Evolutionary conservation across 1,284 basidiomycete species (phyloP).

Genomic region (Sporisorium exsertum): DNA sequence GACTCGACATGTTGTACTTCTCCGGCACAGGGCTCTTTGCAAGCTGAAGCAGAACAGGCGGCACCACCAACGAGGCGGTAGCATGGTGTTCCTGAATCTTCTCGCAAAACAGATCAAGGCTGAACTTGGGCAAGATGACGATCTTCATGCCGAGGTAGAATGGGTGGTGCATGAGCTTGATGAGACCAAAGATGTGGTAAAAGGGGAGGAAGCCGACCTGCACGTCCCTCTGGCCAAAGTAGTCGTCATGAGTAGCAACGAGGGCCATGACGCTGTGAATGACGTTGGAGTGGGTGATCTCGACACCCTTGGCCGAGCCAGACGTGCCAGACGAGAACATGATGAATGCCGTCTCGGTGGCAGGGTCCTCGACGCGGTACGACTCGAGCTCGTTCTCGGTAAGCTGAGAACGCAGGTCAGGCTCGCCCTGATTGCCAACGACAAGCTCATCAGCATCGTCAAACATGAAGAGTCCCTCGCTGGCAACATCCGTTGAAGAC

Average conservation of each 20-base stretch:
- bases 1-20: conserved; percentile 77
- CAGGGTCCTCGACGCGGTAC: conserved; percentile 43
- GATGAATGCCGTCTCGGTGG: conserved; percentile 55
- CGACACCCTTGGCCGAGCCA: conserved; percentile 66
- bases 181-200: conserved; percentile 71
- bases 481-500: conserved; percentile 5
- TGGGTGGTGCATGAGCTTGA: conserved; percentile 77
- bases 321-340: conserved; percentile 64
- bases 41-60: conserved; percentile 82
- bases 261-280: conserved; percentile 57
- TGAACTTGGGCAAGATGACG: conserved; percentile 80
- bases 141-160: conserved; percentile 75
- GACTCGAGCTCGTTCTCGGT: conserved; percentile 45
- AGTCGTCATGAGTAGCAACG: conserved; percentile 33
- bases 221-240: conserved; percentile 51
- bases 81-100: conserved; percentile 77
- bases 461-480: conserved; percentile 56
- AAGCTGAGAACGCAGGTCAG: conserved; percentile 47
- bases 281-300: conserved; percentile 64
- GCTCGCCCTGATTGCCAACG: conserved; percentile 40
- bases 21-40: conserved; percentile 80
- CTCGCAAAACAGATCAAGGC: conserved; percentile 78
- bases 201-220: conserved; percentile 63
- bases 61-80: conserved; percentile 79
- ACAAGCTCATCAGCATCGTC: conserved; percentile 54